These are phyloP conservation scores for Globisporangium mamillatum DNA, from an alignment of 352 stramenopile genomes.

Conservation along the genomic window DNA sequence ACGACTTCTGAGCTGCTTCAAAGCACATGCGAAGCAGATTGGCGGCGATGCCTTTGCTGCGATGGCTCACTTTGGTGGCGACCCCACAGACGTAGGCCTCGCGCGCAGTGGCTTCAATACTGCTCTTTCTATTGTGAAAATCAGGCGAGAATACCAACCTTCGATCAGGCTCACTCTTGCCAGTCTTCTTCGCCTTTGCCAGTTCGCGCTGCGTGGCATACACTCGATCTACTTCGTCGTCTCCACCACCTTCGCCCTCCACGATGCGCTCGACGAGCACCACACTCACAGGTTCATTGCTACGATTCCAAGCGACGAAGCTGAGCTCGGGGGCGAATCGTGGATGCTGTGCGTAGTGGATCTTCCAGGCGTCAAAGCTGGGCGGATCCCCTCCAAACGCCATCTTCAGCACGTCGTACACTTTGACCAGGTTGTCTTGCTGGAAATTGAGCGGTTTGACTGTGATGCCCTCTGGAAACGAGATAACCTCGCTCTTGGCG, in stretches of 20 bases:
- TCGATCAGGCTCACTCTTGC: not conserved
- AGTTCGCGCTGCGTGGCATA: conserved; percentile 1
- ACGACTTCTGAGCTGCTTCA: not conserved
- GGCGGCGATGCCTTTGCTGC: not conserved
- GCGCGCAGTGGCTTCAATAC: not conserved
- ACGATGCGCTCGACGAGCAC: conserved; percentile 2
- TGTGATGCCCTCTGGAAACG: conserved; percentile 4
- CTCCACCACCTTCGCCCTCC: conserved; percentile 5
- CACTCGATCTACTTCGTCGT: not conserved
- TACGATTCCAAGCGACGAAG: not conserved
- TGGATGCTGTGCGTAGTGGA: conserved; percentile 18
- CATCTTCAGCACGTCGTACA: conserved; percentile 17
- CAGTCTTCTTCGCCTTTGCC: not conserved
- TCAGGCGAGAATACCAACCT: not conserved
- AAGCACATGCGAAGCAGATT: not conserved
- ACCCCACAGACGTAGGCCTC: conserved; percentile 5
- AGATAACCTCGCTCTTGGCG: not conserved
- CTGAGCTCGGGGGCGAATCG: conserved; percentile 20
- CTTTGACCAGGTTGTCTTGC: not conserved
- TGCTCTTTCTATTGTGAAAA: not conserved
- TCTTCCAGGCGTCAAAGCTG: conserved; percentile 18
- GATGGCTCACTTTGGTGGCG: not conserved
- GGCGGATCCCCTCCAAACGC: conserved; percentile 14
- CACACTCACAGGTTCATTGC: not conserved
- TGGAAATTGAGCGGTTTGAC: conserved; percentile 7